phyloP scores from a whole-genome alignment of 106 monocot genomes.

The Vanilla planifolia region DNA sequence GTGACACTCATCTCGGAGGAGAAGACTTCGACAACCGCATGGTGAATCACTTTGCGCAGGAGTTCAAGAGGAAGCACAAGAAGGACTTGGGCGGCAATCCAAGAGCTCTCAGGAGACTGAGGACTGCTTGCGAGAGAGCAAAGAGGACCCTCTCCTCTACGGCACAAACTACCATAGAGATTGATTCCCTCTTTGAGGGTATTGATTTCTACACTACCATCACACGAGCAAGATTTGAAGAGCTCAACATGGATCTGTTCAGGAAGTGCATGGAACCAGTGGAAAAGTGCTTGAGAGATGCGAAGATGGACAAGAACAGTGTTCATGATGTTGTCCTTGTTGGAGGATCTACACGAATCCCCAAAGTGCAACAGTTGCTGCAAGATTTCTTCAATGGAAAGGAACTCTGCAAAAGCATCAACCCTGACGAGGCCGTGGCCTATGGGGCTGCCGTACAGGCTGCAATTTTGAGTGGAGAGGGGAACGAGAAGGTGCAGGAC shows the following conservation, averaged over 20 bases:
- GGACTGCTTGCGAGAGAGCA: slow-evolving; percentile 61
- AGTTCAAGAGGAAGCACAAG: slow-evolving; percentile 87
- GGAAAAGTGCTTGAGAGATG: slow-evolving; percentile 68
- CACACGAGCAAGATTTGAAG: slow-evolving; percentile 62
- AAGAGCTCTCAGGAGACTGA: slow-evolving; percentile 40
- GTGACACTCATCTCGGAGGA: slow-evolving; percentile 85
- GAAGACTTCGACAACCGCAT: slow-evolving; percentile 83
- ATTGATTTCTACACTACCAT: slow-evolving; percentile 64
- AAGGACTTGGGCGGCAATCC: slow-evolving; percentile 81
- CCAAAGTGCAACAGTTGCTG: slow-evolving; percentile 61
- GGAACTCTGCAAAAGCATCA: slow-evolving; percentile 79
- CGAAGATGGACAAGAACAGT: slow-evolving; percentile 62
- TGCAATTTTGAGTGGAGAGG: slow-evolving; percentile 56
- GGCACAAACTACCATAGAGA: slow-evolving; percentile 57
- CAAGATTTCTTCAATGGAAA: slow-evolving; percentile 79
- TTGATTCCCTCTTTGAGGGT: slow-evolving; percentile 55
- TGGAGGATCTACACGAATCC: slow-evolving; percentile 66
- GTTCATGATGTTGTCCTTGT: slow-evolving; percentile 68
- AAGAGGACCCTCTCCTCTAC: slow-evolving; percentile 71
- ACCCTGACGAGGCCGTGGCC: slow-evolving; percentile 63
- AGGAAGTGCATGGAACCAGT: slow-evolving; percentile 67
- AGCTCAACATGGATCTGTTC: slow-evolving; percentile 67
- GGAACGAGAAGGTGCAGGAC: slow-evolving; percentile 38
- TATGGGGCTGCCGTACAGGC: slow-evolving; percentile 68
- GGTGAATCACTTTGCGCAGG: slow-evolving; percentile 82